phyloP scores from a whole-genome alignment of 306 rosid species.

The cucumber (Cucumis sativus) region DNA sequence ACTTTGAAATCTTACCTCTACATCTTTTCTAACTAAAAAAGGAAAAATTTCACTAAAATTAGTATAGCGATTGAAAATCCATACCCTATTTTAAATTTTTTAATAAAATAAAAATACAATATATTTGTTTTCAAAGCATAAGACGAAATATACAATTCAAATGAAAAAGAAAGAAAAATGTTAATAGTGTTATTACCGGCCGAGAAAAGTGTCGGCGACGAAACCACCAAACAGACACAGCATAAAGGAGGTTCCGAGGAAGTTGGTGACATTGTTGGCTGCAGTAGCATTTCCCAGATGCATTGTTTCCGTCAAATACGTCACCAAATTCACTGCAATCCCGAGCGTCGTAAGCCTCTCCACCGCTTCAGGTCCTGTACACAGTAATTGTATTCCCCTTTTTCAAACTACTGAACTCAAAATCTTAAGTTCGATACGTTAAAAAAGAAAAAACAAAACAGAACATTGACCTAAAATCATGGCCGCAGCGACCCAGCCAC shows the following conservation, averaged over 20 bases:
- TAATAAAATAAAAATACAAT: no score
- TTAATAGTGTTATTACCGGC: slow-evolving; percentile 31
- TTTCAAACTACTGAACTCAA: background rate
- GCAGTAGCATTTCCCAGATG: slow-evolving; percentile 80
- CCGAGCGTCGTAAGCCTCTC: slow-evolving; percentile 84
- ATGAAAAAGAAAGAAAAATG: background rate
- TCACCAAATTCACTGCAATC: slow-evolving; percentile 71
- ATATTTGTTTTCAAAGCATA: no score
- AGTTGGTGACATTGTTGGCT: slow-evolving; percentile 80
- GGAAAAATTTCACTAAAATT: no score
- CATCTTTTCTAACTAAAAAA: no score
- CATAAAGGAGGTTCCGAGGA: slow-evolving; percentile 86
- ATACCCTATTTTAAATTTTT: no score
- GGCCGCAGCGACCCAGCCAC: slow-evolving; percentile 74
- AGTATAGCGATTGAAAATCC: no score
- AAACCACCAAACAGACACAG: slow-evolving; percentile 84
- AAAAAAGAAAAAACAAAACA: background rate
- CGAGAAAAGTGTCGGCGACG: slow-evolving; percentile 75
- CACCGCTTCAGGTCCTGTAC: slow-evolving; percentile 55
- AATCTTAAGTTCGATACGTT: background rate
- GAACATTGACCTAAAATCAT: slow-evolving; percentile 47
- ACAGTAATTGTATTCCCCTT: no score
- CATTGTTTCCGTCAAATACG: slow-evolving; percentile 67
- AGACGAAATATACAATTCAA: no score
- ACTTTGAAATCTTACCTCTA: no score